Percentiles rank a stretch among this genome's conserved stretches.
phyloP scores from a whole-genome alignment of 345 rosid genomes.

The Punica granatum region DNA sequence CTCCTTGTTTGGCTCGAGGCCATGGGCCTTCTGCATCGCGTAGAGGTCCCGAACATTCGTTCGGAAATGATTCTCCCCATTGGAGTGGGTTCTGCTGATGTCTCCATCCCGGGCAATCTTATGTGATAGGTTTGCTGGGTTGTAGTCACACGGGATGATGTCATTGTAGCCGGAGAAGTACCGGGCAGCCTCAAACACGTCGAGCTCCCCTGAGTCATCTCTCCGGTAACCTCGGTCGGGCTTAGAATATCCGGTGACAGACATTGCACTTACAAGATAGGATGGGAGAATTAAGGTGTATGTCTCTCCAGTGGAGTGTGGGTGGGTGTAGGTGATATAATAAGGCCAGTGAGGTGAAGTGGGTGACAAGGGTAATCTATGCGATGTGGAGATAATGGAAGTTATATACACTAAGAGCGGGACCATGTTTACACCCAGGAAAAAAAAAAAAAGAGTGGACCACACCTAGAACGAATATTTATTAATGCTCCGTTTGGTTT shows the following conservation, averaged over 20 bases:
- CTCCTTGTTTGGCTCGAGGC: constrained; percentile 21
- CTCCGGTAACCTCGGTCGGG: constrained; percentile 34
- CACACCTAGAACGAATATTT: too few relatives aligned
- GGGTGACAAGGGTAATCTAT: constrained; percentile 11
- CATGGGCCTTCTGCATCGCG: neutral
- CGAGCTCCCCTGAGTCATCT: constrained; percentile 72
- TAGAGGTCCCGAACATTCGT: constrained; percentile 6
- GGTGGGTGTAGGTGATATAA: neutral
- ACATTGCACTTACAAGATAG: constrained; percentile 34
- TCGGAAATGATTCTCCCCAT: constrained; percentile 32
- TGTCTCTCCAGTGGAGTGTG: neutral
- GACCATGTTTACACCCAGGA: too few relatives aligned
- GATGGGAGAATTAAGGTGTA: constrained; percentile 1
- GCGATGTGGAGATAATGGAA: constrained; percentile 6
- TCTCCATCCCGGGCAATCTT: constrained; percentile 20
- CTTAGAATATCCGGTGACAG: constrained; percentile 49
- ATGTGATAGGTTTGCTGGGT: constrained; percentile 24
- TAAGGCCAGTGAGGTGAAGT: constrained; percentile 5
- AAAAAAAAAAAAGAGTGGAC: too few relatives aligned
- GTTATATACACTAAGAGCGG: constrained; percentile 8
- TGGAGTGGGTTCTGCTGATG: constrained; percentile 13
- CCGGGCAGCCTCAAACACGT: constrained; percentile 80
- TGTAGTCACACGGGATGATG: constrained; percentile 15
- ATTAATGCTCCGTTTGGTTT: too few relatives aligned
- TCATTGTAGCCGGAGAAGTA: constrained; percentile 71